Conservation (phyloP, 805 yeast species). For the Maudiozyma serrabonitensis region DNA sequence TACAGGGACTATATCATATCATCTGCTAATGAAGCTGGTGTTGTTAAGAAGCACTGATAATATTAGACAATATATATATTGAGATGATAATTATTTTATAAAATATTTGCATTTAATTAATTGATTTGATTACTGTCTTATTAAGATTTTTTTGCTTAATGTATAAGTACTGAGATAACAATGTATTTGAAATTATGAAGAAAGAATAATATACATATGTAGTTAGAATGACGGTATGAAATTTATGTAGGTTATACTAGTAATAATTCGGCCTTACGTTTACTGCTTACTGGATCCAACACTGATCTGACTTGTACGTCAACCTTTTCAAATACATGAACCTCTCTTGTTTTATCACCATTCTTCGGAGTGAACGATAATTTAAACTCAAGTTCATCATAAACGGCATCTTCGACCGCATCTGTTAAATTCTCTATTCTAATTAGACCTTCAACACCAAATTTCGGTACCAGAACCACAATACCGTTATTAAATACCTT, state of each 20-base stretch:
- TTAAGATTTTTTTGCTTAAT: neutral
- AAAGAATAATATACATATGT: no score
- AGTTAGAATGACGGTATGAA: no score
- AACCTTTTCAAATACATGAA: slow-evolving; percentile 78
- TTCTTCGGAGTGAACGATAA: slow-evolving; percentile 45
- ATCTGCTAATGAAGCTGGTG: slow-evolving; percentile 76
- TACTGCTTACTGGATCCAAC: slow-evolving; percentile 80
- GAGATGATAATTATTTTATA: neutral
- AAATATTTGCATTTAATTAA: neutral
- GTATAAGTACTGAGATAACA: neutral
- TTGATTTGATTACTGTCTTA: neutral
- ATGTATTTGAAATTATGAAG: no score
- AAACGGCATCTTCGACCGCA: slow-evolving; percentile 51
- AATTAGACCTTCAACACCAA: slow-evolving; percentile 91
- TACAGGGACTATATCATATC: slow-evolving; percentile 82
- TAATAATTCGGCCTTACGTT: slow-evolving; percentile 77
- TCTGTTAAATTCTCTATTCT: slow-evolving; percentile 65
- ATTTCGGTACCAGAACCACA: slow-evolving; percentile 88
- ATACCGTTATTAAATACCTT: slow-evolving; percentile 91
- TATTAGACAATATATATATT: neutral
- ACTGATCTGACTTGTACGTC: slow-evolving; percentile 73
- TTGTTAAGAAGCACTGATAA: slow-evolving; percentile 68
- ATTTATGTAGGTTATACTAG: slow-evolving; percentile 32
- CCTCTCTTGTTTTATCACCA: slow-evolving; percentile 36
- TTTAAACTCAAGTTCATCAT: slow-evolving; percentile 70